Percentiles rank a stretch among this genome's conserved stretches.
phyloP scores from a whole-genome alignment of 768 basidiomycete genomes.

The Obba rivulosa region DNA sequence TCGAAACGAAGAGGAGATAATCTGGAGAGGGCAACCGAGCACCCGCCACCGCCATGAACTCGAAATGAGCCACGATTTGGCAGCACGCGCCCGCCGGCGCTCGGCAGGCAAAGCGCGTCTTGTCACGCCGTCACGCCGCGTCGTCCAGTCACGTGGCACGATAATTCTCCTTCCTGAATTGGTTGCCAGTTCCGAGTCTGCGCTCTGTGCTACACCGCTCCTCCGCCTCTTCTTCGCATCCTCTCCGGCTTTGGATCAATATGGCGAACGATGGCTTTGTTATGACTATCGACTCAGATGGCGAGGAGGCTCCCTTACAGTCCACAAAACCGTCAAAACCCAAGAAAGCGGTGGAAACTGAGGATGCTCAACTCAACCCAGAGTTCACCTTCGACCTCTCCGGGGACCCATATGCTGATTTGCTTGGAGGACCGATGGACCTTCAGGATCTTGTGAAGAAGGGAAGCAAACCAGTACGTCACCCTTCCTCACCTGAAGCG shows the following conservation, averaged over 20 bases:
- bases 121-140: neutral
- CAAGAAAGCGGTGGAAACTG: conserved; percentile 29
- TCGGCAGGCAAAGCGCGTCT: neutral
- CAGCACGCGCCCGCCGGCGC: too few species aligned
- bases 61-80: neutral
- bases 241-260: too few species aligned
- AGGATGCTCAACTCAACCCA: conserved; percentile 66
- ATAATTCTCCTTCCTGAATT: too few species aligned
- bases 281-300: conserved; percentile 81
- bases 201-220: too few species aligned
- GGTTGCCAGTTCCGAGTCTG: too few species aligned
- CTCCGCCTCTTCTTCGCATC: too few species aligned
- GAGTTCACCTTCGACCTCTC: conserved; percentile 79
- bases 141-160: too few species aligned
- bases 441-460: conserved; percentile 56
- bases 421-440: conserved; percentile 36
- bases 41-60: too few species aligned
- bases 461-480: conserved; percentile 53
- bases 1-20: too few species aligned
- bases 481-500: too few species aligned
- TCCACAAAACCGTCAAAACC: conserved; percentile 9
- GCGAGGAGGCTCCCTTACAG: conserved; percentile 38
- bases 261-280: conserved; percentile 54
- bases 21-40: too few species aligned
- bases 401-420: conserved; percentile 62